A percentile compares a stretch with the other conserved stretches of the same genome.
Conservation (phyloP, 257 asterid species). For the Leonotis leonurus region DNA sequence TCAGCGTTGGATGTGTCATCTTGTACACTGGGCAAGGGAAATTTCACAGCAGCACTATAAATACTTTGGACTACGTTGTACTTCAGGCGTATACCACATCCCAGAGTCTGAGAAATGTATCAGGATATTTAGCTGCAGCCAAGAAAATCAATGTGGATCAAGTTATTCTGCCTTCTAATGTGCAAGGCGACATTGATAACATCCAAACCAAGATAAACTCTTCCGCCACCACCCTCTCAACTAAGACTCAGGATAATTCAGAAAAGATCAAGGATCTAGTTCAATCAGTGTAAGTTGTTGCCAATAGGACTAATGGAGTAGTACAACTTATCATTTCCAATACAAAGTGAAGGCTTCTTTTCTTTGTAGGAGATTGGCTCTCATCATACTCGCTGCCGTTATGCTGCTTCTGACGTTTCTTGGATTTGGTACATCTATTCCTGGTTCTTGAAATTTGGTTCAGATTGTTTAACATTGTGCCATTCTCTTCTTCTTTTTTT, state of each 20-base stretch:
- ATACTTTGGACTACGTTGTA: constrained; percentile 61
- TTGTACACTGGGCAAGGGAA: constrained; percentile 80
- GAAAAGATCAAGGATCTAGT: constrained; percentile 47
- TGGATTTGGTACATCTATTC: constrained; percentile 62
- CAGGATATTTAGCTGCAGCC: constrained; percentile 79
- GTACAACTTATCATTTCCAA: background rate
- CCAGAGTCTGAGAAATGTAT: constrained; percentile 56
- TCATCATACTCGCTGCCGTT: constrained; percentile 73
- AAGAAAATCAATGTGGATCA: constrained; percentile 59
- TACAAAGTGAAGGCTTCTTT: background rate
- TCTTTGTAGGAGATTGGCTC: constrained; percentile 84
- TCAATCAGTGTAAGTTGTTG: constrained; percentile 48
- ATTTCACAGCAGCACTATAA: constrained; percentile 47
- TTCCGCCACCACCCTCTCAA: constrained; percentile 60
- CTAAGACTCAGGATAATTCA: constrained; percentile 51
- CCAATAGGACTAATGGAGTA: background rate
- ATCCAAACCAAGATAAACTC: constrained; percentile 65
- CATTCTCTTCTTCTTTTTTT: background rate
- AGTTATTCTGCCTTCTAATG: constrained; percentile 52
- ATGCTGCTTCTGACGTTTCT: constrained; percentile 80
- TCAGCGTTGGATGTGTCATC: constrained; percentile 57
- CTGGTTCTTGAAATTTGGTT: background rate
- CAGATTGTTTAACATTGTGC: background rate
- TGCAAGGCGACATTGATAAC: constrained; percentile 67
- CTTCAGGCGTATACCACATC: constrained; percentile 62